Base-by-base conservation (phyloP, 2,329 filamentous ascomycete species). In the Pseudocercospora fuligena region DNA sequence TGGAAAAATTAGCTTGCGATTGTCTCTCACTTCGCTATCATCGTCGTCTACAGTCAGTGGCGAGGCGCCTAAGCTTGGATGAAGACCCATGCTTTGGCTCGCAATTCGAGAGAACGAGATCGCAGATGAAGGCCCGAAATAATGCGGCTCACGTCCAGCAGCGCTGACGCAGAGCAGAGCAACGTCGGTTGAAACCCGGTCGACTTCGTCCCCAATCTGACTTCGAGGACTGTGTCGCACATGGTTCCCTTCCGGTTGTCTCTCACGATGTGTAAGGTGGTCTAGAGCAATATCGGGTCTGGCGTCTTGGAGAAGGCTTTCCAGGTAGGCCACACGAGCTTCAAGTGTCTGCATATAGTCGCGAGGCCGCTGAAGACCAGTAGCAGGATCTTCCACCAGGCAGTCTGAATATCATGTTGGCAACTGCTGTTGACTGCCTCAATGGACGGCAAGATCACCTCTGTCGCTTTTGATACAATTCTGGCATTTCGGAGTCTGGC, bases 51-150 rank as follows among this genome's bases (percentile, higher is more conserved):
- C 19, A 6, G 16, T 33, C 23, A 16, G 27, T 21, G 12, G 21
- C 5, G 21, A 49, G 19, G 11, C 21, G 51, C 33, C 46, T 53
- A 66, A 29, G 11, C 47, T 59, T n/a, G 59, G 43, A 65, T 61
- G 23, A 9, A 68, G 46, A 19, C 73, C 69, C 66, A 76, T 71
- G 0, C 73, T 68, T 8, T 73, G 66, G 40, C 72, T 74, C 14
- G 74, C 68, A n/a, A 78, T 67, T 19, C 73, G 70, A 25, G 74
- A 75, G 54, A 80, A 78, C 0, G 75, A 74, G 8, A 80, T 67
- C 1, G 76, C 75, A 1, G 77, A 80, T 0, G 79, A 80, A 2
- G 78, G 70, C 0, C 79, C 78, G 47, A 81, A 78, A 66, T 79
- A 80, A 23, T 78, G 78, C 12, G 78, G 77, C 71, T 80, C 77